Evolutionary conservation across 495 filamentous ascomycete species (phyloP).

Genomic region (Apiosordaria backusii): DNA sequence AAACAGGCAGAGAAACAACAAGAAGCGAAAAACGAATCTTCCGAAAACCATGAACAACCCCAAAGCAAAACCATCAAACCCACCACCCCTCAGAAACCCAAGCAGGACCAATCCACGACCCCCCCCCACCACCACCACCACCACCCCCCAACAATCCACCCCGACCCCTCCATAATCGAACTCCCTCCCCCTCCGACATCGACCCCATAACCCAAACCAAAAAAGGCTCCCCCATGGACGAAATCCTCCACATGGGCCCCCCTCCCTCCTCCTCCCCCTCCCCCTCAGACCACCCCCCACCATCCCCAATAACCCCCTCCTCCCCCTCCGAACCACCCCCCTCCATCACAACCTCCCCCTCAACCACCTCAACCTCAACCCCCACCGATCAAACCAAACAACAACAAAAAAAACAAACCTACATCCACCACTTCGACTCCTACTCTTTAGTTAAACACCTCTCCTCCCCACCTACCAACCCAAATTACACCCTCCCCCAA

Average conservation of each 20-base stretch:
- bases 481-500: slow-evolving; percentile 65
- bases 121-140: slow-evolving; percentile 1
- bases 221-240: slow-evolving; percentile 55
- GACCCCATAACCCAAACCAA: slow-evolving; percentile 20
- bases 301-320: slow-evolving; percentile 1
- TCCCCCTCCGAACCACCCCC: slow-evolving; percentile 32
- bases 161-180: slow-evolving; percentile 18
- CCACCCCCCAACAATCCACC: not conserved
- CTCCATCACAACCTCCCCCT: slow-evolving; percentile 30
- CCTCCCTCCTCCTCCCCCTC: slow-evolving; percentile 41
- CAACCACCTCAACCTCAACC: not conserved
- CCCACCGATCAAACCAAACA: slow-evolving; percentile 3
- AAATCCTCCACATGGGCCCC: slow-evolving; percentile 58
- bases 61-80: not conserved
- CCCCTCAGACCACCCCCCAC: slow-evolving; percentile 13
- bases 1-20: slow-evolving; percentile 3
- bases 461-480: slow-evolving; percentile 39
- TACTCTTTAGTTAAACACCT: slow-evolving; percentile 81
- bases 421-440: slow-evolving; percentile 95
- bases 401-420: slow-evolving; percentile 49
- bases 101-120: not conserved
- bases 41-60: not conserved
- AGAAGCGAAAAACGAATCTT: slow-evolving; percentile 1
- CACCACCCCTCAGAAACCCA: not conserved
- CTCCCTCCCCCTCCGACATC: slow-evolving; percentile 21